Base-by-base conservation (phyloP, 495 filamentous ascomycete genomes). In the Aspergillus hancockii region DNA sequence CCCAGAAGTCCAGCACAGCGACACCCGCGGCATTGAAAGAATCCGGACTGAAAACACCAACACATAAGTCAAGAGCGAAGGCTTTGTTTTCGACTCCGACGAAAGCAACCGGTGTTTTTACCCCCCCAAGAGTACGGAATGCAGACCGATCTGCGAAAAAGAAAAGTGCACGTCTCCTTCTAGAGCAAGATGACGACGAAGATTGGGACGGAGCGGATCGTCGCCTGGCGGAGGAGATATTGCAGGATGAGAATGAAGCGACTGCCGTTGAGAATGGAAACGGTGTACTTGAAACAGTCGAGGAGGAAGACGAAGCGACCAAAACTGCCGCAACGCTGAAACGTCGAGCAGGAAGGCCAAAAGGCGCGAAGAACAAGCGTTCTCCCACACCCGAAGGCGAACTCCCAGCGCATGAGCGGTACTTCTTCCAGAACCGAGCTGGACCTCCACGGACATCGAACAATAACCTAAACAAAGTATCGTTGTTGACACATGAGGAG, bases 361-460 rank as follows among this genome's bases (percentile, higher is more conserved):
- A 85, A 58, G 81, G 81, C 19, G 73, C 81, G 12, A 80, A 77
- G 65, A 83, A 85, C 57, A 89, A 89, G 67, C 86, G 83, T 43
- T 89, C 90, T 12, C 89, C 90, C 7, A 92, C 91, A 9, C 90
- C 93, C 5, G 89, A 90, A 36, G 80, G 82, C 28, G 83, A 93
- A 59, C 79, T 98, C 5, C 89, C 92, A 21, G 79, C 92, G 0
- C 89, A 96, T 61, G 94, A 98, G 68, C 87, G 86, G 52, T 98
- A 96, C 69, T 98, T 98, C 68, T 91, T 87, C 71, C 89, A 97
- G 64, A 97, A 97, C 70, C 86, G 90, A 34, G 85, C 90, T 16
- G 91, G 90, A 19, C 81, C 86, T 4, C 75, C 81, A 47, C 91
- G 92, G 67, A 97, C 93, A 6, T 97, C 93, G 9, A 89, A 88